Evolutionary conservation across 2,329 filamentous ascomycete species (phyloP).

Genomic region (Macrophomina tecta): DNA sequence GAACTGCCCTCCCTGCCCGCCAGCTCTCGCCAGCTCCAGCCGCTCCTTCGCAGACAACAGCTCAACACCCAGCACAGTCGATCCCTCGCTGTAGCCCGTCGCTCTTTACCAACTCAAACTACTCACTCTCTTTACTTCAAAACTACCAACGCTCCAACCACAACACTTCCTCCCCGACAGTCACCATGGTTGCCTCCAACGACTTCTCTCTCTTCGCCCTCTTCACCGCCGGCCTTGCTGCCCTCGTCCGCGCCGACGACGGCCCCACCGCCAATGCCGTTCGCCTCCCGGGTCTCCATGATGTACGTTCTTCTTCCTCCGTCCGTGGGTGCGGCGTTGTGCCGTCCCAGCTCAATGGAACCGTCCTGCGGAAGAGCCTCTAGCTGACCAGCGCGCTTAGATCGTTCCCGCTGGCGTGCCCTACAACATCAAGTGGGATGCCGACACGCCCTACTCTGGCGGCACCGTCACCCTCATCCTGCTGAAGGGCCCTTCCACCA

Average conservation of each 20-base stretch:
- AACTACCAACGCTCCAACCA: slow-evolving; percentile 29
- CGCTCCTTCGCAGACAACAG: slow-evolving; percentile 11
- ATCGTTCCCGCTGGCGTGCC: slow-evolving; percentile 61
- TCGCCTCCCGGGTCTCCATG: slow-evolving; percentile 55
- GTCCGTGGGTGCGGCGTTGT: background rate
- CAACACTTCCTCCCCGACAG: slow-evolving; percentile 16
- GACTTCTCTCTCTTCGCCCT: slow-evolving; percentile 54
- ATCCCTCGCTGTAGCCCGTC: slow-evolving; percentile 28
- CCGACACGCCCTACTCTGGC: slow-evolving; percentile 44
- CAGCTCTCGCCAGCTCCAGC: slow-evolving; percentile 16
- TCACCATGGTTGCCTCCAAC: slow-evolving; percentile 43
- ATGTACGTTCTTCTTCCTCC: slow-evolving; percentile 39
- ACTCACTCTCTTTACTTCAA: slow-evolving; percentile 2
- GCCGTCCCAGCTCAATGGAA: background rate
- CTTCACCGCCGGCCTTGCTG: slow-evolving; percentile 60
- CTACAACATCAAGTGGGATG: slow-evolving; percentile 65
- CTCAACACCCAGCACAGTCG: slow-evolving; percentile 1
- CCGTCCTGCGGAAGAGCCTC: background rate
- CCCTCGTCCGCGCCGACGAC: slow-evolving; percentile 43
- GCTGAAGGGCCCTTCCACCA: slow-evolving; percentile 63
- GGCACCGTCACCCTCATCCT: slow-evolving; percentile 64
- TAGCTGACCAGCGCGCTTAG: slow-evolving; percentile 32
- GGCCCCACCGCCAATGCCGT: slow-evolving; percentile 61
- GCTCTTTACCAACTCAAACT: slow-evolving; percentile 30
- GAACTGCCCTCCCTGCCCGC: background rate